Evolutionary conservation across 2,329 filamentous ascomycete species (phyloP).

Genomic region (Aspergillus glaucus): DNA sequence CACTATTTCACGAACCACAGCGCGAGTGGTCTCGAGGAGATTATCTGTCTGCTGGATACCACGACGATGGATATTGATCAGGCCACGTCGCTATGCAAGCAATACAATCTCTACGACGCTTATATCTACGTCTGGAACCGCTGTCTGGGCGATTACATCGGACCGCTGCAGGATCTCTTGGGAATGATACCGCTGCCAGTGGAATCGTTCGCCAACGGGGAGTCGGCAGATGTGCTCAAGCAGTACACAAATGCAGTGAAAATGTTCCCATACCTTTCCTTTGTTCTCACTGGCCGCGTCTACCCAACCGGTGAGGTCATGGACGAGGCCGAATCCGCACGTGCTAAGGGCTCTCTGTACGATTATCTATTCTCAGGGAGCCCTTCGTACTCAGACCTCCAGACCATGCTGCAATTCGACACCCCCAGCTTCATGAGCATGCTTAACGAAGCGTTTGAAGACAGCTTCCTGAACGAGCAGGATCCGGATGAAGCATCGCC

Average conservation of each 20-base stretch:
- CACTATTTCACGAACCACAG: slow-evolving; percentile 72
- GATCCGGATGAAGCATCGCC: slow-evolving; percentile 55
- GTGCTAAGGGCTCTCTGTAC: slow-evolving; percentile 83
- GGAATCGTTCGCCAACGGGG: slow-evolving; percentile 24
- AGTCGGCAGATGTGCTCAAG: slow-evolving; percentile 51
- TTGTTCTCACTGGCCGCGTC: slow-evolving; percentile 78
- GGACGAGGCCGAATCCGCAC: slow-evolving; percentile 62
- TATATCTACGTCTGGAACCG: slow-evolving; percentile 96
- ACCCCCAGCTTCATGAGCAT: slow-evolving; percentile 89
- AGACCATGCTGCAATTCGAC: slow-evolving; percentile 79
- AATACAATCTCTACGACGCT: slow-evolving; percentile 87
- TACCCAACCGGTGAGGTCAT: slow-evolving; percentile 80
- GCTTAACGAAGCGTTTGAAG: slow-evolving; percentile 95
- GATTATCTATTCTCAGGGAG: slow-evolving; percentile 88
- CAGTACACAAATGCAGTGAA: slow-evolving; percentile 67
- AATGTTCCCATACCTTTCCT: slow-evolving; percentile 91
- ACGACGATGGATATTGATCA: slow-evolving; percentile 90
- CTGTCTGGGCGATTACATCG: slow-evolving; percentile 81
- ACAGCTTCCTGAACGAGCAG: slow-evolving; percentile 80
- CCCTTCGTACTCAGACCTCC: slow-evolving; percentile 72
- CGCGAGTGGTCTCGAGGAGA: slow-evolving; percentile 77
- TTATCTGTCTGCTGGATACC: slow-evolving; percentile 89
- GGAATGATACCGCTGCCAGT: slow-evolving; percentile 29
- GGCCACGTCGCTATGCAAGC: slow-evolving; percentile 82
- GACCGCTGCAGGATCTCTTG: slow-evolving; percentile 78